Percentiles rank a stretch among this genome's conserved stretches.
Evolutionary conservation across 73 alveolate genomes (phyloP).

Genomic region (Effrenium voratum): DNA sequence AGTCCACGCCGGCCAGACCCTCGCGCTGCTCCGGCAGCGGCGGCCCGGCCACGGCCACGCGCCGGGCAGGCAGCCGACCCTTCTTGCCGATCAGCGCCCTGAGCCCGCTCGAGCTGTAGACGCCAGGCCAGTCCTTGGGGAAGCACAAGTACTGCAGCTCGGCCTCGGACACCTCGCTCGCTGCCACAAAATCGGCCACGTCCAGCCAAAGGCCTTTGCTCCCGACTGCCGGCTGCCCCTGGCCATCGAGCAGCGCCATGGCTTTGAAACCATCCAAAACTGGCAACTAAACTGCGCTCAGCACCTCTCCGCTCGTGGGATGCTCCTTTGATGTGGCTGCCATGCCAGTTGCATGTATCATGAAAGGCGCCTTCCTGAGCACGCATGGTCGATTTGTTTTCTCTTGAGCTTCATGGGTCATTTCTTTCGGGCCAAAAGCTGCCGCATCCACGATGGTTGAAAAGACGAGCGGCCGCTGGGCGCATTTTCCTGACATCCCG

Average conservation of each 20-base stretch:
- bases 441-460: too few relatives aligned
- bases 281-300: too few relatives aligned
- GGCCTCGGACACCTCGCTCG: background rate
- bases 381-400: too few relatives aligned
- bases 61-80: background rate
- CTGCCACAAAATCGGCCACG: constrained; percentile 1
- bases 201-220: constrained; percentile 38
- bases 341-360: too few relatives aligned
- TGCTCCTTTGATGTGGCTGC: too few relatives aligned
- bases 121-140: constrained; percentile 36
- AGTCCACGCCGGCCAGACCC: background rate
- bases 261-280: background rate
- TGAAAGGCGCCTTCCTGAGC: too few relatives aligned
- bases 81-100: constrained; percentile 6
- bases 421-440: too few relatives aligned
- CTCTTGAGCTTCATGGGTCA: too few relatives aligned
- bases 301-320: too few relatives aligned
- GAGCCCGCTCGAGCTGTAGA: background rate
- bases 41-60: constrained; percentile 63
- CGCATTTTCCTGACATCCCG: too few relatives aligned
- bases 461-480: too few relatives aligned
- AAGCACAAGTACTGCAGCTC: background rate
- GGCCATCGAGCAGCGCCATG: constrained; percentile 8
- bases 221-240: background rate
- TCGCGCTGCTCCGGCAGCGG: background rate